Evolutionary conservation across 306 rosid species (phyloP), one percentile per base, ranked within the genome.

Genomic region (peach (Prunus persica)): DNA sequence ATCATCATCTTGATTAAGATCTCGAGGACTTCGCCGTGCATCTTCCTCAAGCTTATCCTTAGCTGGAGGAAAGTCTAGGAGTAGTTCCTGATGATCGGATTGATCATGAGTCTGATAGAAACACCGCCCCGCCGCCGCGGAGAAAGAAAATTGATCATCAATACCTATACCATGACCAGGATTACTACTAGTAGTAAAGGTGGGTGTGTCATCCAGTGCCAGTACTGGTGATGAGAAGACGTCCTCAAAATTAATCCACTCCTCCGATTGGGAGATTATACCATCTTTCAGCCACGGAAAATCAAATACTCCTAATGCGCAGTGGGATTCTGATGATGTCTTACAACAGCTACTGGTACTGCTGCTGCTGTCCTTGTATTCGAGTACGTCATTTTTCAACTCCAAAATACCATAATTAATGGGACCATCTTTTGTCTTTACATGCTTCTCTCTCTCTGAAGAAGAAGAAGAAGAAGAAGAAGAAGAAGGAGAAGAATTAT

Each of bases 211-310:
- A 25, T 60, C 65, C 19, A 60, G 32, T 60, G 12, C 67, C 43
- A 58, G 64, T 11, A 89, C 57, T 45, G 83, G 78, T 38, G 95
- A 82, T 76, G 81, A 74, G 74, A 91, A 89, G 41, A 76, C 82
- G 65, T 90, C 97, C 63, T 90, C 95, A 52, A 87, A 81, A 77
- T 80, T 88, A 38, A 38, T 38, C 83, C 75, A 86, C 25, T 90
- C 94, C 25, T 87, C 82, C 3, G 47, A 80, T 73, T 91, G 86
- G 25, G 80, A 86, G 5, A 85, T 82, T 14, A 89, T 87, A 60
- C 98, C 89, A 63, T 94, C 98, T 80, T 91, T 94, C 71, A 89
- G 84, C 97, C 98, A 94, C 2, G 98, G 97, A 68, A 94, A 94
- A 85, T 94, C 96, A 81, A 94, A 94, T 49, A 94, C 95, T 63